phyloP scores from a whole-genome alignment of 2,329 filamentous ascomycete species.

The Sclerotinia subarctica region DNA sequence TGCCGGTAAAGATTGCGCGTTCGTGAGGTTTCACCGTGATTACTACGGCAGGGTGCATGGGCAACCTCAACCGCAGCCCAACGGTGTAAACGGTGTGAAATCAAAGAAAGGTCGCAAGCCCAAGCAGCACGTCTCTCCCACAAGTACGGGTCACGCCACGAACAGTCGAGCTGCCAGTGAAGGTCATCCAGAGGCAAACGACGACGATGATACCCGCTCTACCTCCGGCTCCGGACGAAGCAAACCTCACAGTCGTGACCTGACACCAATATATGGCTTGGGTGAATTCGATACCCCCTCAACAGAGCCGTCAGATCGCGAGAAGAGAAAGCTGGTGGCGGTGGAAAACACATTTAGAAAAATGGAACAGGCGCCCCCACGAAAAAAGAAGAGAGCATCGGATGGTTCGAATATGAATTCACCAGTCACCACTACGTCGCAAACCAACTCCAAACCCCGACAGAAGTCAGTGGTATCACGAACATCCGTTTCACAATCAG shows the following conservation, averaged over 20 bases:
- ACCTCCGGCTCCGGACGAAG: conserved; percentile 53
- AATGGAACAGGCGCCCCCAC: conserved; percentile 56
- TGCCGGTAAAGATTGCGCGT: conserved; percentile 59
- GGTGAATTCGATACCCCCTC: conserved; percentile 52
- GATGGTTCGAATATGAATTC: conserved; percentile 45
- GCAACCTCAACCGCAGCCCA: conserved; percentile 43
- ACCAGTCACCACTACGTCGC: conserved; percentile 19
- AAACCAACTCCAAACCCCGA: conserved; percentile 36
- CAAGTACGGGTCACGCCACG: conserved; percentile 58
- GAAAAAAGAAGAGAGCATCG: conserved; percentile 61
- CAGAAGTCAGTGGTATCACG: conserved; percentile 36
- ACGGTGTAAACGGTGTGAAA: conserved; percentile 38
- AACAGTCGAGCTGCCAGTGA: conserved; percentile 65
- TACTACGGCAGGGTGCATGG: conserved; percentile 50
- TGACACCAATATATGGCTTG: conserved; percentile 52
- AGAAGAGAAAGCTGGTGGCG: conserved; percentile 65
- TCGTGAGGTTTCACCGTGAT: conserved; percentile 59
- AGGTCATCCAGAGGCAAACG: conserved; percentile 53
- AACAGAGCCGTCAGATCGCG: conserved; percentile 62
- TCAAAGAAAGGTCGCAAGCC: conserved; percentile 45
- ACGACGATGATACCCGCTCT: conserved; percentile 52
- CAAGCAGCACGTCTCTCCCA: conserved; percentile 57
- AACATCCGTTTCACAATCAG: conserved; percentile 30
- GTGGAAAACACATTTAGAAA: conserved; percentile 61
- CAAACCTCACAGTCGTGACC: conserved; percentile 64